phyloP scores from a whole-genome alignment of 495 filamentous ascomycete species.

The Darksidea phi region DNA sequence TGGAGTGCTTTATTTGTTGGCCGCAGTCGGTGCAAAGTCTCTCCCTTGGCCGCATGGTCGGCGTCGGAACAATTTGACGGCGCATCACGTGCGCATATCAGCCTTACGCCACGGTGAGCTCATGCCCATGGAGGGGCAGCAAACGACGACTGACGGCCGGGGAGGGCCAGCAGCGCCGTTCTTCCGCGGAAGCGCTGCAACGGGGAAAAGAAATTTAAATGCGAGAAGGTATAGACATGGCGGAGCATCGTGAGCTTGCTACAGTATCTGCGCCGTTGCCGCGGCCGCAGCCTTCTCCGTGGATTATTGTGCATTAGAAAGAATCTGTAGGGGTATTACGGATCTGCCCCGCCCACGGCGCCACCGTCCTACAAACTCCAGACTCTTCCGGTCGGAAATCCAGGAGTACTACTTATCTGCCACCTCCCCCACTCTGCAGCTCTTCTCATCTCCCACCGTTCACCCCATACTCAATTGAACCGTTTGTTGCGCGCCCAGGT shows the following conservation, averaged over 20 bases:
- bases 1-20: neutral
- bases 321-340: constrained; percentile 17
- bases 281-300: constrained; percentile 22
- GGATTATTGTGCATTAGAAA: constrained; percentile 26
- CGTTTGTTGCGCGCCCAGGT: constrained; percentile 12
- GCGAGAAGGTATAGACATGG: neutral
- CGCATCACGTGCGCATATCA: neutral
- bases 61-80: neutral
- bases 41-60: neutral
- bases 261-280: constrained; percentile 1
- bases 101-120: neutral
- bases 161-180: neutral
- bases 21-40: neutral
- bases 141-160: neutral
- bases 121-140: neutral
- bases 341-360: constrained; percentile 18
- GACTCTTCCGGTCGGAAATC: constrained; percentile 28
- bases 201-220: neutral
- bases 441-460: constrained; percentile 4
- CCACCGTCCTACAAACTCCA: constrained; percentile 26
- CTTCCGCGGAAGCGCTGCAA: neutral
- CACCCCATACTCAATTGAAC: constrained; percentile 10
- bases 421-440: constrained; percentile 12
- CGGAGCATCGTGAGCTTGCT: neutral
- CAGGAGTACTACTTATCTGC: constrained; percentile 23